These are phyloP conservation scores for Nitzschia sp. DNA, from an alignment of 108 stramenopile species.

Conservation along the genomic window DNA sequence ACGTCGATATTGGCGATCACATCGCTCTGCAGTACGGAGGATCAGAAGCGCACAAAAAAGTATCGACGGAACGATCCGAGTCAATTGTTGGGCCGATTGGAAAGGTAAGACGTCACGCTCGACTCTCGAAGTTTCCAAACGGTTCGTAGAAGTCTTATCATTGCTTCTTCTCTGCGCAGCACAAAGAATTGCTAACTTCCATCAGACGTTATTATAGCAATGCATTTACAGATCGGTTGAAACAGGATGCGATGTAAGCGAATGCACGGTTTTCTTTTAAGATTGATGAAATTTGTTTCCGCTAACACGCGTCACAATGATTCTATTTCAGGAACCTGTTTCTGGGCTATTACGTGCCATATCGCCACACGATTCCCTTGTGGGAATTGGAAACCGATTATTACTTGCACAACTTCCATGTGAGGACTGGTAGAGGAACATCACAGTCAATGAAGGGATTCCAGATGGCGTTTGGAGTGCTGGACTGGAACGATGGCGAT, in stretches of 20 bases:
- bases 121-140: background rate
- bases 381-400: conserved; percentile 92
- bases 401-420: conserved; percentile 88
- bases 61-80: conserved; percentile 66
- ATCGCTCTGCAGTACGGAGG: conserved; percentile 98
- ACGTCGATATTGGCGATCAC: conserved; percentile 95
- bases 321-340: conserved; percentile 81
- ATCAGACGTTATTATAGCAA: conserved; percentile 97
- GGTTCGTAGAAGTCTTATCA: background rate
- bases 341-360: conserved; percentile 90
- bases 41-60: conserved; percentile 98
- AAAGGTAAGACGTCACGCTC: conserved; percentile 49
- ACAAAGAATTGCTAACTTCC: conserved; percentile 94
- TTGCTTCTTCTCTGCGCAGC: conserved; percentile 32
- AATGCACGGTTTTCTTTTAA: background rate
- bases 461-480: conserved; percentile 63
- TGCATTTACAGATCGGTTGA: conserved; percentile 95
- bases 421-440: conserved; percentile 59
- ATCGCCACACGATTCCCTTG: conserved; percentile 68
- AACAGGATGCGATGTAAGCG: conserved; percentile 94
- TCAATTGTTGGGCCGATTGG: conserved; percentile 79
- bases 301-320: background rate
- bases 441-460: conserved; percentile 73
- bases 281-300: background rate
- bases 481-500: conserved; percentile 45